These are phyloP conservation scores for Solanum stenotomum DNA, from an alignment of 257 asterid genomes.

Conservation along the genomic window DNA sequence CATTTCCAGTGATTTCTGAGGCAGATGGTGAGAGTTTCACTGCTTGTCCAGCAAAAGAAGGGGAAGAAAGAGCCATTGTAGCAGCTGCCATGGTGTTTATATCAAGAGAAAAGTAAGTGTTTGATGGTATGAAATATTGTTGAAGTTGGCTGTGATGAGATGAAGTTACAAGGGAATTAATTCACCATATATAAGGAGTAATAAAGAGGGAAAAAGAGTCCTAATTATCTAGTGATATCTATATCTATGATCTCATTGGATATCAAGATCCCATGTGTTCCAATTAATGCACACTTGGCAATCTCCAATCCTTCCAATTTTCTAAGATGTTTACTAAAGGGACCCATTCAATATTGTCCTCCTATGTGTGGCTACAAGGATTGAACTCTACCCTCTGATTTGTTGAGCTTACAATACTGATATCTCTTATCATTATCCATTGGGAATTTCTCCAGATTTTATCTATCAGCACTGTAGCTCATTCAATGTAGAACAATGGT, in stretches of 20 bases:
- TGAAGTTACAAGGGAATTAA: neutral
- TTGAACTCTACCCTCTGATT: neutral
- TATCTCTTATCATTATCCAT: neutral
- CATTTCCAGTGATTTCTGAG: too few species aligned
- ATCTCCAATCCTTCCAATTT: neutral
- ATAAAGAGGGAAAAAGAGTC: neutral
- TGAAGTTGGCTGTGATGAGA: neutral
- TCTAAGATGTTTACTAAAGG: neutral
- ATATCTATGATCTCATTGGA: neutral
- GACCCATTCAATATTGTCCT: neutral
- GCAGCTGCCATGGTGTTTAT: too few species aligned
- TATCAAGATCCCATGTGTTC: neutral
- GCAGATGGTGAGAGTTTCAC: too few species aligned
- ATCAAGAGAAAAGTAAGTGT: neutral
- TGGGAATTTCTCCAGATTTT: neutral
- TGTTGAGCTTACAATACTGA: neutral
- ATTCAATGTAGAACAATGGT: neutral
- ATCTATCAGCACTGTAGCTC: neutral
- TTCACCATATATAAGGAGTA: neutral
- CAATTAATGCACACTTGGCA: neutral
- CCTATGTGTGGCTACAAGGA: neutral
- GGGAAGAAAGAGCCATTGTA: too few species aligned
- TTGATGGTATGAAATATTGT: neutral
- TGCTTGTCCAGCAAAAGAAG: too few species aligned
- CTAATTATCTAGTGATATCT: neutral